These are phyloP conservation scores for Yarrowia porcina DNA, from an alignment of 805 yeast species.

Conservation along the genomic window DNA sequence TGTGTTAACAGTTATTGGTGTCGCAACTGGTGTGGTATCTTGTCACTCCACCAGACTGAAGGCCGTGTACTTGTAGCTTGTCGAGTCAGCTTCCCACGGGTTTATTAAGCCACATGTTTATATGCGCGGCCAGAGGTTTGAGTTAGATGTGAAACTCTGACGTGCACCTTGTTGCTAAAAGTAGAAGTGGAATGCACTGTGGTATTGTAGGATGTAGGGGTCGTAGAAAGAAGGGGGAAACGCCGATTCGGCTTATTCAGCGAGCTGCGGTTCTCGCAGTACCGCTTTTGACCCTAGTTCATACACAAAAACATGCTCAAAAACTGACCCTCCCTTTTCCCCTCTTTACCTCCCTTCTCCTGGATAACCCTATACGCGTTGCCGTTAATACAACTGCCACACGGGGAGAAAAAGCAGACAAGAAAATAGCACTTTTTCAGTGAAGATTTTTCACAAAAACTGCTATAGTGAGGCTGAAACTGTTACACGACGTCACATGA, in stretches of 20 bases:
- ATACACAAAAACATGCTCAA: background rate
- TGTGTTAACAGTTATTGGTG: no score
- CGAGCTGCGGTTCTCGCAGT: background rate
- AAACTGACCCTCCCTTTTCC: background rate
- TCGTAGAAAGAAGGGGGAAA: background rate
- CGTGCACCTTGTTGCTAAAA: slow-evolving; percentile 12
- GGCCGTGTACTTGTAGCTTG: background rate
- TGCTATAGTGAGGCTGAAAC: no score
- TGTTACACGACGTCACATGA: no score
- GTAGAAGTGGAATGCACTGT: slow-evolving; percentile 16
- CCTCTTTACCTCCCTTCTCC: slow-evolving; percentile 4
- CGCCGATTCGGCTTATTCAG: background rate
- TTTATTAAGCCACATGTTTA: slow-evolving; percentile 21
- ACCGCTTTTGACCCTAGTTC: background rate
- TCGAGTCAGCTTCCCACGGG: background rate
- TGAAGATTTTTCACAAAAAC: no score
- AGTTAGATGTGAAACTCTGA: slow-evolving; percentile 11
- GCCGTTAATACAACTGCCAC: background rate
- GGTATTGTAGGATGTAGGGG: no score
- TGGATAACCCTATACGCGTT: slow-evolving; percentile 8
- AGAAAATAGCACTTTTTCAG: no score
- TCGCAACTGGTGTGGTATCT: no score
- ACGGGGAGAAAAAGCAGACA: no score
- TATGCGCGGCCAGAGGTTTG: background rate
- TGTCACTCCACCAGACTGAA: no score